Percentiles rank a stretch among this genome's conserved stretches.
These are phyloP conservation scores for Proliferodiscus dingleyae DNA, from an alignment of 2,329 filamentous ascomycete genomes.

Conservation along the genomic window DNA sequence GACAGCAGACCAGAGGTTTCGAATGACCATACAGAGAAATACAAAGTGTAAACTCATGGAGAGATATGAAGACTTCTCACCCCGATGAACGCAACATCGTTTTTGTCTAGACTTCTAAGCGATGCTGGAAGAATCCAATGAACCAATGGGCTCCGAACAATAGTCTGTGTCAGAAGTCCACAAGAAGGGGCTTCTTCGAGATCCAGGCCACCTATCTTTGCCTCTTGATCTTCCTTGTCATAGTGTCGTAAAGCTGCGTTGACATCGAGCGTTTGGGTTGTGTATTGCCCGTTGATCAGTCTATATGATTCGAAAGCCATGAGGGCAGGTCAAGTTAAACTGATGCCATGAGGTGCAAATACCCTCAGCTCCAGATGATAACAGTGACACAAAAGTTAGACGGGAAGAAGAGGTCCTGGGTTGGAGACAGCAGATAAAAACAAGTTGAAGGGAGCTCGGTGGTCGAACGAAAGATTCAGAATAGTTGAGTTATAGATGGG, in stretches of 20 bases:
- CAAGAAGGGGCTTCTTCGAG: conserved; percentile 44
- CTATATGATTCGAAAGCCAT: conserved; percentile 30
- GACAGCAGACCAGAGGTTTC: too few relatives aligned
- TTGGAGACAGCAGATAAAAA: not conserved
- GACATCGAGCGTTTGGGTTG: conserved; percentile 34
- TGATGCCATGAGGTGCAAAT: conserved; percentile 4
- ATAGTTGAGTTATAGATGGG: too few relatives aligned
- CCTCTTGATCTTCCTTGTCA: conserved; percentile 30
- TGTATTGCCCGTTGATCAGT: conserved; percentile 33
- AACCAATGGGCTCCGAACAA: conserved; percentile 70
- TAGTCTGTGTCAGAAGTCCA: conserved; percentile 73
- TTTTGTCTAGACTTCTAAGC: conserved; percentile 62
- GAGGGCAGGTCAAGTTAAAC: conserved; percentile 7
- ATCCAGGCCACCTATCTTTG: conserved; percentile 29
- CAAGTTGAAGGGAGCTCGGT: too few relatives aligned
- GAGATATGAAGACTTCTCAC: conserved; percentile 43
- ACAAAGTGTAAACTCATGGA: not conserved
- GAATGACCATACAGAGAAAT: not conserved
- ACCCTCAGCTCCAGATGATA: conserved; percentile 1
- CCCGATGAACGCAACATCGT: conserved; percentile 84
- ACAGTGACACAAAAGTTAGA: not conserved
- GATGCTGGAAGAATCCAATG: conserved; percentile 77
- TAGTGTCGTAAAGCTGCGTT: conserved; percentile 38
- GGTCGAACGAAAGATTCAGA: too few relatives aligned
- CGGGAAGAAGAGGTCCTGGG: not conserved